Evolutionary conservation across 257 asterid genomes (phyloP).

Genomic region (Solanum verrucosum): DNA sequence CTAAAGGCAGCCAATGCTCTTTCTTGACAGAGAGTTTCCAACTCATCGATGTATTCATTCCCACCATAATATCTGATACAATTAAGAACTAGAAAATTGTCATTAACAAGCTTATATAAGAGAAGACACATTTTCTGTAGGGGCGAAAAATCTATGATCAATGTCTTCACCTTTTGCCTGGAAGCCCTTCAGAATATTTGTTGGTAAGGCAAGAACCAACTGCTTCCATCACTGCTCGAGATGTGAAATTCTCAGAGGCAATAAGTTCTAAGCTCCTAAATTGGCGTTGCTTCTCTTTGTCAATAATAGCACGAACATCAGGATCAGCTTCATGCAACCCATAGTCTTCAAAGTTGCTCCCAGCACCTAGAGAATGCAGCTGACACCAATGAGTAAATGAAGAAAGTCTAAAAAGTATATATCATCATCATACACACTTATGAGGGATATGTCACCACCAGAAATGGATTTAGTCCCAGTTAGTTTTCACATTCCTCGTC

Average conservation of each 20-base stretch:
- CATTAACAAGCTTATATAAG: neutral
- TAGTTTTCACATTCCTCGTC: neutral
- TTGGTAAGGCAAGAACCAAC: slow-evolving; percentile 98
- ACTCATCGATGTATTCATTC: slow-evolving; percentile 78
- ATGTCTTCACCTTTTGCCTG: slow-evolving; percentile 68
- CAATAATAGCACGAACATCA: slow-evolving; percentile 59
- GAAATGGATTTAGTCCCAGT: neutral
- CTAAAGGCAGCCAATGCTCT: slow-evolving; percentile 89
- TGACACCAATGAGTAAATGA: neutral
- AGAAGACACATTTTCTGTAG: neutral
- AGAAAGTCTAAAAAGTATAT: neutral
- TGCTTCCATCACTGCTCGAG: slow-evolving; percentile 98
- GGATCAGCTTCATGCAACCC: slow-evolving; percentile 66
- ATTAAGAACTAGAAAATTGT: neutral
- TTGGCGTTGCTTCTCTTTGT: slow-evolving; percentile 81
- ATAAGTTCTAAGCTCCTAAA: slow-evolving; percentile 86
- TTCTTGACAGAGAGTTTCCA: slow-evolving; percentile 86
- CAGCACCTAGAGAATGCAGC: slow-evolving; percentile 29
- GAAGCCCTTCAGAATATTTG: slow-evolving; percentile 91
- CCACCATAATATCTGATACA: slow-evolving; percentile 79
- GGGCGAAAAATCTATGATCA: neutral
- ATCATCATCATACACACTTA: neutral
- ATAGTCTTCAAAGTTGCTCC: slow-evolving; percentile 49
- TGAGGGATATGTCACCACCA: neutral
- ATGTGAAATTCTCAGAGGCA: slow-evolving; percentile 95